phyloP scores from a whole-genome alignment of 148 eudicot genomes.

The Camellia sinensis region DNA sequence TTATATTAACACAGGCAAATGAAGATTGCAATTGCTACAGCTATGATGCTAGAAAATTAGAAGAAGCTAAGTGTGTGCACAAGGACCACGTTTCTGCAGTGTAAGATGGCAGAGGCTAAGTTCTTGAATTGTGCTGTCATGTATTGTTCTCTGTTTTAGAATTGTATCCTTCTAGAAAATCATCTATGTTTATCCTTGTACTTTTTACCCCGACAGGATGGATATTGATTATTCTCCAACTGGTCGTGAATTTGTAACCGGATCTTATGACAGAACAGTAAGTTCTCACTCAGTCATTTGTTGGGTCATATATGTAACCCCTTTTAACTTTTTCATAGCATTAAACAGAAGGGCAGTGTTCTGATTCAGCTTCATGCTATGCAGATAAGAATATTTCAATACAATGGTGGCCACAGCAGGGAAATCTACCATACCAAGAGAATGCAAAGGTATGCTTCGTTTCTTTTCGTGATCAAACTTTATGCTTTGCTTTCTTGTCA shows the following conservation, averaged over 20 bases:
- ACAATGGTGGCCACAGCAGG: slow-evolving; percentile 90
- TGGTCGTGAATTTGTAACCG: slow-evolving; percentile 98
- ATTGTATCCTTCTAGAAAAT: not conserved
- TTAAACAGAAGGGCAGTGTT: not conserved
- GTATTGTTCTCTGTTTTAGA: not conserved
- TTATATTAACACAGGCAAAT: slow-evolving; percentile 66
- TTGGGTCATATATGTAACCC: not conserved
- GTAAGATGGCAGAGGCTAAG: slow-evolving; percentile 44
- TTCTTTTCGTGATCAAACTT: not conserved
- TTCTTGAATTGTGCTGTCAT: not conserved
- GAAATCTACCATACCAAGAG: slow-evolving; percentile 98
- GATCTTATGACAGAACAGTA: slow-evolving; percentile 95
- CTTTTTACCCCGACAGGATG: slow-evolving; percentile 53
- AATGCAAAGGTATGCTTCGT: slow-evolving; percentile 79
- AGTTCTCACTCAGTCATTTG: slow-evolving; percentile 25
- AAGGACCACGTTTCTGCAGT: slow-evolving; percentile 96
- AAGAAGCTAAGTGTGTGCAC: slow-evolving; percentile 92
- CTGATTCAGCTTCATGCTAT: slow-evolving; percentile 18
- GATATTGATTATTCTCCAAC: slow-evolving; percentile 98
- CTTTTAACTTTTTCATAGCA: not conserved
- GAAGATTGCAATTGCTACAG: slow-evolving; percentile 95
- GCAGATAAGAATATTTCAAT: slow-evolving; percentile 83
- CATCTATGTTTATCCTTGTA: not conserved
- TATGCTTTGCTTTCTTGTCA: not conserved
- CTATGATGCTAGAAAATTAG: slow-evolving; percentile 75